These are phyloP conservation scores for Styphnolobium japonicum DNA, from an alignment of 306 rosid species.

Conservation along the genomic window DNA sequence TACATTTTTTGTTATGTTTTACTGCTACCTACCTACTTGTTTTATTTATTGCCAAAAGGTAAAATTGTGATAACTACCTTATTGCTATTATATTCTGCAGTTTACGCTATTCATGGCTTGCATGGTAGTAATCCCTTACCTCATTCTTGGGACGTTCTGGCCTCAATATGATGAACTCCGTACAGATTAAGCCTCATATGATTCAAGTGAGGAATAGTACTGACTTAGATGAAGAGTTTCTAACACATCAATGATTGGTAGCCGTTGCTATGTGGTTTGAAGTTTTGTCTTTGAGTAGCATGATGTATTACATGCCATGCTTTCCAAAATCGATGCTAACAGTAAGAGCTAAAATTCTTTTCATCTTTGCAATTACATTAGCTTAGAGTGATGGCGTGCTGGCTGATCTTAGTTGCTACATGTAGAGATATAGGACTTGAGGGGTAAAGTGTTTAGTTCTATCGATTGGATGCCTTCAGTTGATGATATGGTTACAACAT, in stretches of 20 bases:
- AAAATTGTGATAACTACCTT: constrained; percentile 26
- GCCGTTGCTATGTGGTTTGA: constrained; percentile 37
- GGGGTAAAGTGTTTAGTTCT: constrained; percentile 28
- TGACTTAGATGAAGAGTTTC: constrained; percentile 59
- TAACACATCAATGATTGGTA: constrained; percentile 39
- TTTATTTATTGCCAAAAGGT: constrained; percentile 1
- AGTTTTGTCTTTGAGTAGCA: constrained; percentile 39
- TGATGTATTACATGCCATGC: constrained; percentile 38
- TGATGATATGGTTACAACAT: constrained; percentile 7
- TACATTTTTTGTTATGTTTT: background rate
- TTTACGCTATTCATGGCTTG: constrained; percentile 94
- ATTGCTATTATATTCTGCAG: constrained; percentile 55
- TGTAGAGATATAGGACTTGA: constrained; percentile 16
- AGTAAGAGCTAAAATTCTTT: constrained; percentile 39
- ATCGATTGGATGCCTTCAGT: background rate
- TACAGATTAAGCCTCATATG: constrained; percentile 60
- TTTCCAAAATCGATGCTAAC: constrained; percentile 22
- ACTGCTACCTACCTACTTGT: background rate
- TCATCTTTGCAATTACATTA: constrained; percentile 11
- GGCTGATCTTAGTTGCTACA: constrained; percentile 30
- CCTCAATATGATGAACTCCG: constrained; percentile 73
- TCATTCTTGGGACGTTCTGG: constrained; percentile 66
- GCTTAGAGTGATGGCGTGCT: constrained; percentile 20
- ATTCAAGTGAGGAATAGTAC: constrained; percentile 51
- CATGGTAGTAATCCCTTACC: constrained; percentile 85